Conservation (phyloP, 257 asterid species). For the Forsythia viridissima region DNA sequence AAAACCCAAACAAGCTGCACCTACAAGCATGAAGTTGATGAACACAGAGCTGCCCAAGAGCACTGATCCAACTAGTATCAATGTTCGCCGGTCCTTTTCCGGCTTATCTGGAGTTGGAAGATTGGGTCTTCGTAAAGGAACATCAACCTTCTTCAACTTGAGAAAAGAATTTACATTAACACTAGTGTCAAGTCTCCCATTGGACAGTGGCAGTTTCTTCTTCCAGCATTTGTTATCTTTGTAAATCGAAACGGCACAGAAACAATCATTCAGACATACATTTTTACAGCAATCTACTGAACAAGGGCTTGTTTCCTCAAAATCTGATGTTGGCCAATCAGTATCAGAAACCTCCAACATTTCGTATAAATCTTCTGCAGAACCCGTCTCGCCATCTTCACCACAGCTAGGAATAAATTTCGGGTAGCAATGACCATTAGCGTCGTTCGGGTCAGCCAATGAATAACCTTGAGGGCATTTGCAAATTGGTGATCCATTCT, state of each 20-base stretch:
- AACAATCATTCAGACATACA: conserved; percentile 4
- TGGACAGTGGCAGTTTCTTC: conserved; percentile 7
- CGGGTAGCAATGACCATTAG: conserved; percentile 45
- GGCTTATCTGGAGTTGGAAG: background rate
- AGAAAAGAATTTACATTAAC: background rate
- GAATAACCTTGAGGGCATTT: conserved; percentile 48
- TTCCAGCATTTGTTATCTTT: background rate
- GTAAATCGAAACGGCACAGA: background rate
- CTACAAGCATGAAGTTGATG: conserved; percentile 6
- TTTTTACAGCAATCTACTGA: background rate
- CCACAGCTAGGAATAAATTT: conserved; percentile 38
- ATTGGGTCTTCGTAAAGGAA: background rate
- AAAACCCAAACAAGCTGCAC: conserved; percentile 1
- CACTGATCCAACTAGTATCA: conserved; percentile 13
- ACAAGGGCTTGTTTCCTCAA: background rate
- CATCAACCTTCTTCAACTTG: background rate
- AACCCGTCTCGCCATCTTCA: conserved; percentile 7
- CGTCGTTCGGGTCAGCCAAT: conserved; percentile 42
- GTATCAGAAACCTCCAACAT: conserved; percentile 14
- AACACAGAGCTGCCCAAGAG: conserved; percentile 24
- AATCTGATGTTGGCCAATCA: background rate
- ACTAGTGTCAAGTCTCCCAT: background rate
- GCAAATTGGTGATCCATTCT: conserved; percentile 41
- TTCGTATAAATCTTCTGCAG: conserved; percentile 19
- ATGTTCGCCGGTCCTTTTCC: background rate